Evolutionary conservation across 2,329 filamentous ascomycete species (phyloP), one percentile per base, ranked within the genome.

Genomic region (Penicillium brevicompactum): DNA sequence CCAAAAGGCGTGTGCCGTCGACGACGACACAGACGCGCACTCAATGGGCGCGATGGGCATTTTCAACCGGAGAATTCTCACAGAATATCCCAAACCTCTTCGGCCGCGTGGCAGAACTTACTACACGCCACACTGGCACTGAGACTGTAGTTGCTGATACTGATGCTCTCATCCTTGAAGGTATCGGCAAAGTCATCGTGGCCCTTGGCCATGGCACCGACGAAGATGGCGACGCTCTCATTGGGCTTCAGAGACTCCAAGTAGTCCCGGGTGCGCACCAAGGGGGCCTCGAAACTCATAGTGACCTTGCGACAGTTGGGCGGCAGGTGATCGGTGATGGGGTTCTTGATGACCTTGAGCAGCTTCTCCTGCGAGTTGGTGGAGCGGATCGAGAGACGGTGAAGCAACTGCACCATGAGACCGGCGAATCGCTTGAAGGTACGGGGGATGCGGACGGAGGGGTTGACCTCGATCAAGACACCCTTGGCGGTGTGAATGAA

Each of bases 401-500:
- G 94, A 43, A 99, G 86, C 37, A 99, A 84, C 78, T 99, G 94
- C 51, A 99, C 94, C 94, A 99, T 99, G 58, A 99, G 81, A 78
- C 94, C 94, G 44, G 94, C 94, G 69, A 99, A 99, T 40, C 94
- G 92, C 83, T 99, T 99, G 78, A 99, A 99, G 0, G 94, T 99
- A 76, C 94, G 88, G 48, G 94, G 94, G 64, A 99, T 97, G 70
- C 94, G 91, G 55, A 99, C 94, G 8, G 92, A 92, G n/a, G 94
- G 94, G 70, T 92, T 97, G 63, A 99, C 93, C 78, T 97, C 92
- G 69, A 99, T 99, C 66, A 99, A 82, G 34, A 97, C 93, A 49
- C 94, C 93, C 78, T 96, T 97, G 63, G 93, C 92, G 5, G 94
- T 97, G 76, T 96, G 92, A 63, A 99, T 97, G 80, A 95, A 99